Evolutionary conservation across 306 rosid species (phyloP), one percentile per base, ranked within the genome.

Genomic region (Bauhinia variegata): DNA sequence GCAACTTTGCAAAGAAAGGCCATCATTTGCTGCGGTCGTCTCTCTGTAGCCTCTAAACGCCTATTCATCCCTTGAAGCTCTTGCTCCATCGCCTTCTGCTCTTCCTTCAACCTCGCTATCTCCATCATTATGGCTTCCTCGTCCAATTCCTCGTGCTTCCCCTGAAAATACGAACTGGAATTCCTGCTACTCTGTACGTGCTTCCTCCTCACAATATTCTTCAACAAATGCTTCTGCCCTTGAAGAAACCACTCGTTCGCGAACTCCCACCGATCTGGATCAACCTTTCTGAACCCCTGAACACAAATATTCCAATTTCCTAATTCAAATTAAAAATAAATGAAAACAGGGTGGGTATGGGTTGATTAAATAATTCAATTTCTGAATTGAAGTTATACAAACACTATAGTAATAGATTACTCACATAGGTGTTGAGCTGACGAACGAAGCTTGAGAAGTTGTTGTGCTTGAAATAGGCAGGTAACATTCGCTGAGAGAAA

Each of bases 391-490:
- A n/a, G n/a, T n/a, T n/a, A n/a, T n/a, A n/a, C n/a, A n/a, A n/a
- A n/a, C 2, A 23, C 28, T 23, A 23, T 23, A 23, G 2, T 23
- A 23, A 23, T 23, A 1, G 2, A 23, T 23, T 23, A 23, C 81
- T 68, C 13, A 92, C 98, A 15, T 92, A 92, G 15, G 96, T 92
- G 59, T 92, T 92, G 83, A 92, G 98, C 68, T 92, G 98, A 8
- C 98, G 92, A 62, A 92, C 92, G 62, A 92, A 89, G 79, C 96
- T 89, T 59, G 96, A 89, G 80, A 92, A 92, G 37, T 92, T 92
- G 85, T 89, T 92, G 78, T 92, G 98, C 70, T 92, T 92, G 96
- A 92, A 92, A 65, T 79, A 89, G 5, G 79, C 84, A 31, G 98
- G 97, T 5, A 93, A 76, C 15, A 93, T 82, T 8, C 74, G 48